Evolutionary conservation across 163 green algal genomes (phyloP).

Genomic region (Scenedesmus sp.): DNA sequence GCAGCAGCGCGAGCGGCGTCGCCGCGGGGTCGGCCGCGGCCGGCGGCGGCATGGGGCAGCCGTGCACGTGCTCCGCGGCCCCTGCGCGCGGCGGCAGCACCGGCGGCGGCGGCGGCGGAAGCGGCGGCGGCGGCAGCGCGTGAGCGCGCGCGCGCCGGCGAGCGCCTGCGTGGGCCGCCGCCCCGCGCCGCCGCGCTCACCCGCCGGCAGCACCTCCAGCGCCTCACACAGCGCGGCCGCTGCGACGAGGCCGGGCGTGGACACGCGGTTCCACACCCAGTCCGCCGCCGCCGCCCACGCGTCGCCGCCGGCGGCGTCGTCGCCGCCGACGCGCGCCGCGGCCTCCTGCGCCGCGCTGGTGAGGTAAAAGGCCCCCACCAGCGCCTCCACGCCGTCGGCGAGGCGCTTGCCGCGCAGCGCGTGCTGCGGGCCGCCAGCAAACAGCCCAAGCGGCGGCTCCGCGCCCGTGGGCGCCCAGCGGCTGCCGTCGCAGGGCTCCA

Average conservation of each 20-base stretch:
- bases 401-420: constrained; percentile 29
- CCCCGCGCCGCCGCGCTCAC: background rate
- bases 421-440: background rate
- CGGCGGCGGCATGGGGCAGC: constrained; percentile 1
- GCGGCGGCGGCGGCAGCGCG: background rate
- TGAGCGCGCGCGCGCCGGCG: background rate
- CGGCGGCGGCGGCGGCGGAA: background rate
- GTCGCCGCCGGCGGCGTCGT: background rate
- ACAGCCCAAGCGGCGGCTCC: background rate
- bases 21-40: background rate
- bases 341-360: constrained; percentile 12
- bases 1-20: background rate
- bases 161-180: too few relatives aligned
- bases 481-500: constrained; percentile 1
- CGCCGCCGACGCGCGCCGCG: background rate
- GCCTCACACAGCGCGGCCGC: constrained; percentile 32
- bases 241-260: background rate
- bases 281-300: background rate
- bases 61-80: constrained; percentile 2
- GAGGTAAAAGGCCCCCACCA: constrained; percentile 42
- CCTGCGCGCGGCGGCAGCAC: constrained; percentile 19
- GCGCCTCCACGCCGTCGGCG: constrained; percentile 33
- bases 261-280: constrained; percentile 10
- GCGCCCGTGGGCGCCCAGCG: constrained; percentile 18
- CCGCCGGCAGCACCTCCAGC: constrained; percentile 31